phyloP scores from a whole-genome alignment of 495 filamentous ascomycete genomes.

The Xylaria scruposa region DNA sequence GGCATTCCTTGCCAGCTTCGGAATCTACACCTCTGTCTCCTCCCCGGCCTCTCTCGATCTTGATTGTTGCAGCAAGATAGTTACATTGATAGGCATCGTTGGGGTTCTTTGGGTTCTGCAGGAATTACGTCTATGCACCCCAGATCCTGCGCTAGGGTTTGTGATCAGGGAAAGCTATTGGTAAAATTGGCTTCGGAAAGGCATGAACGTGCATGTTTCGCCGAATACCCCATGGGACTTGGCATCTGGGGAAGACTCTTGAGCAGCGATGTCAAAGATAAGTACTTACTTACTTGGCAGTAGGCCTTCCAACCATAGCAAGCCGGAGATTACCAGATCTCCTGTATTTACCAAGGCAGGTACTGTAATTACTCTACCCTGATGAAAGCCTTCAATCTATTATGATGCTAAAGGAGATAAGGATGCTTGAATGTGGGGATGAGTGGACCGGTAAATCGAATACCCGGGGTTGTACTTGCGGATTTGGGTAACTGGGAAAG shows the following conservation, averaged over 20 bases:
- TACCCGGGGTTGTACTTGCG: neutral
- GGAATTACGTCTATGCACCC: neutral
- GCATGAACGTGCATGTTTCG: constrained; percentile 10
- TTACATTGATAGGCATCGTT: neutral
- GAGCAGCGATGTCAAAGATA: neutral
- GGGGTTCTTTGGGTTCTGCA: neutral
- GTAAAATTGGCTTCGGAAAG: neutral
- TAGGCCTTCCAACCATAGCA: constrained; percentile 1
- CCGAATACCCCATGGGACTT: neutral
- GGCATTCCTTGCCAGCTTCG: neutral
- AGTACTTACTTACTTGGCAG: neutral
- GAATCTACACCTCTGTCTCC: neutral
- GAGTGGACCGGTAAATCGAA: constrained; percentile 1
- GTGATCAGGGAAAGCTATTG: neutral
- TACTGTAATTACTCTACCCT: too few relatives aligned
- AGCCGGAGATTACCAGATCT: neutral
- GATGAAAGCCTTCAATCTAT: neutral
- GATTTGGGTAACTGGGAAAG: neutral
- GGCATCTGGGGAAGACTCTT: constrained; percentile 2
- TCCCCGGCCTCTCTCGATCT: neutral
- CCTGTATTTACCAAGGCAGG: neutral
- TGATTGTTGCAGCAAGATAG: neutral
- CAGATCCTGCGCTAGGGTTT: constrained; percentile 4
- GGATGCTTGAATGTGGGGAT: neutral
- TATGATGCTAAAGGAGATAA: neutral